Evolutionary conservation across 2,329 filamentous ascomycete genomes (phyloP).

Genomic region (Monilinia laxa): DNA sequence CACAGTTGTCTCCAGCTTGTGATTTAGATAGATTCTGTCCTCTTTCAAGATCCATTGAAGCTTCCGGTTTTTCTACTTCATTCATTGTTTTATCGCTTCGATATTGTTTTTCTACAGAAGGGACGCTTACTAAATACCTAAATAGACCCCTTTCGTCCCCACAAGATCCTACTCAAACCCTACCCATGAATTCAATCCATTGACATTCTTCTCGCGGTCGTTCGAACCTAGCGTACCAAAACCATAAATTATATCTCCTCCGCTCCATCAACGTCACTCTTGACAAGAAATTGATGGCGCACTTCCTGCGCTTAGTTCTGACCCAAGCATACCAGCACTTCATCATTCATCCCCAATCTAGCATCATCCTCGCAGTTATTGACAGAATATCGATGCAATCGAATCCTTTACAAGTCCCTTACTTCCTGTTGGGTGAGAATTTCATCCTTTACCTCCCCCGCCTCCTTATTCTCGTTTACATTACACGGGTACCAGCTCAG

Average conservation of each 20-base stretch:
- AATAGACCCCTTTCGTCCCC: not conserved
- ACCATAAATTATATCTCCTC: not conserved
- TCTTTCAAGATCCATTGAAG: not conserved
- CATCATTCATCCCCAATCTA: too few relatives aligned
- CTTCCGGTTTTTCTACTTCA: not conserved
- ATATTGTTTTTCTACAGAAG: not conserved
- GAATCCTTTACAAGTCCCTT: too few relatives aligned
- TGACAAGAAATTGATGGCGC: too few relatives aligned
- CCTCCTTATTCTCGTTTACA: not conserved
- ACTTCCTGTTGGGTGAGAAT: too few relatives aligned
- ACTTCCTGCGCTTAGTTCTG: too few relatives aligned
- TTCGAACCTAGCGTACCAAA: not conserved
- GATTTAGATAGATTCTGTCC: not conserved
- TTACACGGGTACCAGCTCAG: not conserved
- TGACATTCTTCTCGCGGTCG: not conserved
- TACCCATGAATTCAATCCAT: not conserved
- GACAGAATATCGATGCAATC: too few relatives aligned
- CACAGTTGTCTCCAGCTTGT: not conserved
- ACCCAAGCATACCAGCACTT: too few relatives aligned
- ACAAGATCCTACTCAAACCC: not conserved
- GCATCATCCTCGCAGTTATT: too few relatives aligned
- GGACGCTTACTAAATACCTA: not conserved
- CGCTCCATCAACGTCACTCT: not conserved
- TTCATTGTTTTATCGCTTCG: not conserved
- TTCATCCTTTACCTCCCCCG: not conserved